These are phyloP conservation scores for Malus hybrid DNA, from an alignment of 331 rosid species.

Conservation along the genomic window DNA sequence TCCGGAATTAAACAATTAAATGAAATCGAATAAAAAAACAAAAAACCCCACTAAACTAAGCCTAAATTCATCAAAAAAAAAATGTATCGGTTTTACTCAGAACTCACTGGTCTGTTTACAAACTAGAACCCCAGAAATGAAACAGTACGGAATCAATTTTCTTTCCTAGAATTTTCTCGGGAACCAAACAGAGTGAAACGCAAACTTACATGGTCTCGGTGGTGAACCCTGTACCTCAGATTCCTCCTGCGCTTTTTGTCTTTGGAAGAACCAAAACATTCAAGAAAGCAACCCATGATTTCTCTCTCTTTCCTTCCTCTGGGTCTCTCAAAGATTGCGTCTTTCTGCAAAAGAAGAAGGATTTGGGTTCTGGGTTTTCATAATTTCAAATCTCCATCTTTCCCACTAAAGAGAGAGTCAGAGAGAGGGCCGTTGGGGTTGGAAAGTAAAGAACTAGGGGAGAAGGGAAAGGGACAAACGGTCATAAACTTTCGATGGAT, in stretches of 20 bases:
- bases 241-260: conserved; percentile 37
- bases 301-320: background rate
- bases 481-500: conserved; percentile 6
- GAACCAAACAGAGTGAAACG: background rate
- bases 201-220: conserved; percentile 34
- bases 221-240: conserved; percentile 37
- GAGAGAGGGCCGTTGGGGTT: conserved; percentile 1
- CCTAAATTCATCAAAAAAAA: background rate
- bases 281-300: conserved; percentile 78
- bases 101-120: background rate
- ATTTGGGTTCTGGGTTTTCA: conserved; percentile 19
- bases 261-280: conserved; percentile 74
- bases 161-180: background rate
- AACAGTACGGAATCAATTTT: background rate
- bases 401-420: background rate
- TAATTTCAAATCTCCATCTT: conserved; percentile 3
- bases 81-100: background rate
- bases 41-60: background rate
- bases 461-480: conserved; percentile 17
- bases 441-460: background rate
- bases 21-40: too few relatives aligned
- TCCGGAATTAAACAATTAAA: background rate
- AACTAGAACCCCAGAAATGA: background rate
- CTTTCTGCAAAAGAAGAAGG: background rate
- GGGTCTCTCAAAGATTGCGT: conserved; percentile 13